Base-by-base conservation (phyloP, 208 protist genomes). In the Crithidia fasciculata region DNA sequence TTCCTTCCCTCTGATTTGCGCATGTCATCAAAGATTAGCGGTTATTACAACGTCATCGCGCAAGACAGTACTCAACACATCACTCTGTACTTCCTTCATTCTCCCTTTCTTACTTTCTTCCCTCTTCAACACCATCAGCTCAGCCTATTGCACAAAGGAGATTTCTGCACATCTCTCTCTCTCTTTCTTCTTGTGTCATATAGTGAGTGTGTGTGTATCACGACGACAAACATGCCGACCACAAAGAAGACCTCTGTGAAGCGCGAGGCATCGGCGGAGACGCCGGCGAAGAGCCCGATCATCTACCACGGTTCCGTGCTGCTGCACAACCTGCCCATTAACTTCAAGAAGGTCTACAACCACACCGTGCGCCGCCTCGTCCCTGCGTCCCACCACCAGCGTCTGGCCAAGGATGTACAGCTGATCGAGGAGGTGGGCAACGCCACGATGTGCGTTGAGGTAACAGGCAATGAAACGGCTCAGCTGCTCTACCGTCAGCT, bases 341-440 rank as follows among this genome's bases (percentile, higher is more conserved):
- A 87, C 74, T 85, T 92, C 58, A 62, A 73, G 57, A 80, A 78
- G 47, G 87, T 95, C 50, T 93, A 95, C 83, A 80, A 76, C 49
- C 84, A 85, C 75, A 78, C 76, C 1, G 66, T 93, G 13, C 84
- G 80, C n/a, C 81, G 75, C 58, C 76, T 95, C 63, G 69, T 93
- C 47, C 80, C 88, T 43, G 44, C 69, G 2, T 37, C 69, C 40
- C 71, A 77, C 69, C 74, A 77, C 43, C 28, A 79, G 58, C 15
- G 76, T 13, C 65, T 85, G 7, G 58, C 44, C 4, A 66, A 64
- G 61, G 69, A 88, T 43, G 80, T 84, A 2, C 65, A 58, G 13
- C 60, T 95, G n/a, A 67, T 94, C n/a, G 86, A 91, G 69, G 87
- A 95, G 74, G 72, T 84, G 5, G 88, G 87, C 71, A 85, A 84